phyloP scores from a whole-genome alignment of 805 yeast genomes.

The Monosporozyma aerobia region DNA sequence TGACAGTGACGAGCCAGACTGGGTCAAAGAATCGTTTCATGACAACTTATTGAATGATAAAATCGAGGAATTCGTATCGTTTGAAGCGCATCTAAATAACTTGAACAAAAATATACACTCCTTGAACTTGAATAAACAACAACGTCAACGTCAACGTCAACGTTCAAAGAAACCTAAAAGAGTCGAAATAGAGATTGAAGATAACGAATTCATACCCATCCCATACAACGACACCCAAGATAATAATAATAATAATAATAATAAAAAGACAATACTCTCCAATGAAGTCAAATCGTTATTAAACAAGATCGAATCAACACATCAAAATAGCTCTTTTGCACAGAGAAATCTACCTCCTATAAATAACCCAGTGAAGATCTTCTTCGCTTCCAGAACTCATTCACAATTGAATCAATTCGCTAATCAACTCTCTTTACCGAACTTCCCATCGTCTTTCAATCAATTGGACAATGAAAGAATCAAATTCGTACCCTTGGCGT shows the following conservation, averaged over 20 bases:
- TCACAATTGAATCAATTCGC: constrained; percentile 80
- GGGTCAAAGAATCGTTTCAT: constrained; percentile 45
- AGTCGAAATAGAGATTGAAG: constrained; percentile 25
- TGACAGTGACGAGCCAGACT: constrained; percentile 50
- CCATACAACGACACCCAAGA: constrained; percentile 10
- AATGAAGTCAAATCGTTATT: constrained; percentile 43
- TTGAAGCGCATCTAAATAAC: constrained; percentile 28
- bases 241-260: constrained; percentile 12
- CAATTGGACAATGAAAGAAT: constrained; percentile 29
- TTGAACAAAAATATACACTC: constrained; percentile 11
- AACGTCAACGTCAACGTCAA: background rate
- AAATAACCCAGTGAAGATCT: constrained; percentile 39
- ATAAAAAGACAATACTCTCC: constrained; percentile 14
- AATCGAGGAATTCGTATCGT: constrained; percentile 21
- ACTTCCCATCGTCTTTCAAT: constrained; percentile 52
- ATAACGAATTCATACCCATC: constrained; percentile 15
- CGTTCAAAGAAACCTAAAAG: constrained; percentile 15
- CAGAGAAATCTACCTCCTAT: constrained; percentile 5
- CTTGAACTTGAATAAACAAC: constrained; percentile 1
- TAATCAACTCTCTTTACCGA: constrained; percentile 53
- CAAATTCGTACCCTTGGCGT: constrained; percentile 67
- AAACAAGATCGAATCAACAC: constrained; percentile 29
- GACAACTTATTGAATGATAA: constrained; percentile 19
- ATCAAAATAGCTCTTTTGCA: constrained; percentile 7
- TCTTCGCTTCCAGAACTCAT: constrained; percentile 80